Evolutionary conservation across 2,329 filamentous ascomycete species (phyloP).

Genomic region (Onygenales sp.): DNA sequence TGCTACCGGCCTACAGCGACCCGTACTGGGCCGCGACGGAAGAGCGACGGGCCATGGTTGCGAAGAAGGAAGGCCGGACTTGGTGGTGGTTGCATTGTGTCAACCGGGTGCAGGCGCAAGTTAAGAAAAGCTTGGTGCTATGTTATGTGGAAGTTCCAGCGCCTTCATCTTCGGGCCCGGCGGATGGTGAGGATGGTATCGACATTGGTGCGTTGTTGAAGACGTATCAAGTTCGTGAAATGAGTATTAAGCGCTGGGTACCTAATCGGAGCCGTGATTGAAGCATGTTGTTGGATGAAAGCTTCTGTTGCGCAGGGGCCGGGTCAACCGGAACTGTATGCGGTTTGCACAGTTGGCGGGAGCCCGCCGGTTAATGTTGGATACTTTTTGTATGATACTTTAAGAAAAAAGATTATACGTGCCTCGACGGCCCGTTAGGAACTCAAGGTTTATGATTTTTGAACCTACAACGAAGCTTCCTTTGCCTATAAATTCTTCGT

Average conservation of each 20-base stretch:
- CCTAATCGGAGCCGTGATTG: slow-evolving; percentile 65
- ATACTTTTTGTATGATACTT: slow-evolving; percentile 8
- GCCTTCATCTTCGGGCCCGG: slow-evolving; percentile 38
- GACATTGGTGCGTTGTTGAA: slow-evolving; percentile 57
- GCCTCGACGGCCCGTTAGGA: too few relatives aligned
- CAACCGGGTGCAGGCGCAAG: slow-evolving; percentile 81
- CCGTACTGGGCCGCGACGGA: slow-evolving; percentile 54
- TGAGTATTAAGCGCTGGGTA: slow-evolving; percentile 74
- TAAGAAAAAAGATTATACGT: not conserved
- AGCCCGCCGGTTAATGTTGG: not conserved
- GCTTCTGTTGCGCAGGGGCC: not conserved
- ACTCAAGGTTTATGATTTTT: too few relatives aligned
- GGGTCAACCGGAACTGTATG: too few relatives aligned
- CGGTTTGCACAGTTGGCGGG: not conserved
- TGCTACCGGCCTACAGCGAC: slow-evolving; percentile 73
- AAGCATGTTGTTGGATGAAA: slow-evolving; percentile 5
- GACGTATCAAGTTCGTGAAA: slow-evolving; percentile 68
- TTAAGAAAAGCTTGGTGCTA: slow-evolving; percentile 79
- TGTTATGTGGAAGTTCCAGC: slow-evolving; percentile 86
- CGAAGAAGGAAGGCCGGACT: slow-evolving; percentile 33
- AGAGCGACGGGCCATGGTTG: slow-evolving; percentile 42
- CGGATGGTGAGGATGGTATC: slow-evolving; percentile 26
- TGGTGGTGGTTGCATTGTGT: slow-evolving; percentile 64
- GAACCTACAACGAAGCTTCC: too few relatives aligned
- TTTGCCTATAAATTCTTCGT: too few relatives aligned